Evolutionary conservation across 164 flowering plant genomes (phyloP).

Genomic region (Kalanchoe fedtschenkoi): DNA sequence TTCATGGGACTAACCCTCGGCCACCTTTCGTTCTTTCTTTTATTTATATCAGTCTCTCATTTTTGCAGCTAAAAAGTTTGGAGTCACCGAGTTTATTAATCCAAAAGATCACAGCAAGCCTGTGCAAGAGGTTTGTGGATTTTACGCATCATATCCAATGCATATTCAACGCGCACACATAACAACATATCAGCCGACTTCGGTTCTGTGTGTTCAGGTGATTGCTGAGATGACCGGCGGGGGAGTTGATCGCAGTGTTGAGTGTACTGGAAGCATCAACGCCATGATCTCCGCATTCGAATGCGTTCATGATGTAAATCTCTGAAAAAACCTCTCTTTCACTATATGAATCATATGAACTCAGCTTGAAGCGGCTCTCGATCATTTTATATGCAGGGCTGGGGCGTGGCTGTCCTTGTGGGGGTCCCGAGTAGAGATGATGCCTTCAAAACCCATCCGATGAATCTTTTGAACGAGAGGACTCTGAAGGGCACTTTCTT

Average conservation of each 20-base stretch:
- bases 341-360: not conserved
- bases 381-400: slow-evolving; percentile 23
- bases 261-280: slow-evolving; percentile 47
- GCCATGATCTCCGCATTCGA: slow-evolving; percentile 75
- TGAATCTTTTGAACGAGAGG: slow-evolving; percentile 44
- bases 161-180: too few species aligned
- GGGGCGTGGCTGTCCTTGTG: slow-evolving; percentile 59
- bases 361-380: not conserved
- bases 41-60: not conserved
- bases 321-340: not conserved
- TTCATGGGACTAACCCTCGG: not conserved
- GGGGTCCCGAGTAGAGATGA: slow-evolving; percentile 50
- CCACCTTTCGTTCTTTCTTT: not conserved
- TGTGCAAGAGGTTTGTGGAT: slow-evolving; percentile 43
- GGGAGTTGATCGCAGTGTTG: slow-evolving; percentile 58
- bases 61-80: slow-evolving; percentile 48
- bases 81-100: slow-evolving; percentile 49
- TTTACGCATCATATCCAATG: too few species aligned
- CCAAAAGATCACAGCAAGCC: slow-evolving; percentile 44
- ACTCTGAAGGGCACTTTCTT: slow-evolving; percentile 60
- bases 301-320: slow-evolving; percentile 58
- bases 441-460: slow-evolving; percentile 41
- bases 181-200: not conserved
- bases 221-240: slow-evolving; percentile 59
- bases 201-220: slow-evolving; percentile 21